Conservation (phyloP, 2,329 filamentous ascomycete species). For the Talaromyces marneffei region DNA sequence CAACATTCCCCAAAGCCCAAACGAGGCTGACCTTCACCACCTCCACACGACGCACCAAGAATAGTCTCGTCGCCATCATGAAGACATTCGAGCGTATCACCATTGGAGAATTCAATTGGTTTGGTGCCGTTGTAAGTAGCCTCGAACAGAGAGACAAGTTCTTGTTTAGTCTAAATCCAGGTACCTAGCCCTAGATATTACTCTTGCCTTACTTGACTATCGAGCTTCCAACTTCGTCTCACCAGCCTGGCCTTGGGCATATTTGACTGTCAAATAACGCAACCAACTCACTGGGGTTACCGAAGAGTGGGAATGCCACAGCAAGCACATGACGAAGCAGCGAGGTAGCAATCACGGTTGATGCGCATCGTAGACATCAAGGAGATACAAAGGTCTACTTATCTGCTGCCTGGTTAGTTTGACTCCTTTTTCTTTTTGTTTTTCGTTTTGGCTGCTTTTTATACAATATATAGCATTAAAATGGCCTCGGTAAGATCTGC, state of each 20-base stretch:
- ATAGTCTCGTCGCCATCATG: slow-evolving; percentile 26
- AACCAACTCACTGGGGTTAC: slow-evolving; percentile 21
- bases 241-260: too few relatives aligned
- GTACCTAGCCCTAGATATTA: too few relatives aligned
- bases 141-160: slow-evolving; percentile 26
- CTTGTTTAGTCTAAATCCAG: slow-evolving; percentile 16
- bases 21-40: slow-evolving; percentile 19
- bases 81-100: slow-evolving; percentile 19
- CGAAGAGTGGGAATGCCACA: slow-evolving; percentile 33
- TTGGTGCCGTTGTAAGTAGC: slow-evolving; percentile 24
- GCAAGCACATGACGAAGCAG: slow-evolving; percentile 29
- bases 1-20: slow-evolving; percentile 29
- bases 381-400: slow-evolving; percentile 20
- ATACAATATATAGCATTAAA: slow-evolving; percentile 18
- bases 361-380: slow-evolving; percentile 28
- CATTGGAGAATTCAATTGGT: slow-evolving; percentile 15
- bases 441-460: neutral
- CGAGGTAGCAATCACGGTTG: slow-evolving; percentile 29
- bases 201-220: too few relatives aligned
- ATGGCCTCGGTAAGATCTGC: neutral
- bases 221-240: too few relatives aligned
- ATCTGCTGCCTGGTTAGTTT: neutral
- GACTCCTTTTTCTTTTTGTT: neutral
- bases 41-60: slow-evolving; percentile 21
- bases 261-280: neutral